Base-by-base conservation (phyloP, 139 green algal genomes). In the Chlorella sp. region DNA sequence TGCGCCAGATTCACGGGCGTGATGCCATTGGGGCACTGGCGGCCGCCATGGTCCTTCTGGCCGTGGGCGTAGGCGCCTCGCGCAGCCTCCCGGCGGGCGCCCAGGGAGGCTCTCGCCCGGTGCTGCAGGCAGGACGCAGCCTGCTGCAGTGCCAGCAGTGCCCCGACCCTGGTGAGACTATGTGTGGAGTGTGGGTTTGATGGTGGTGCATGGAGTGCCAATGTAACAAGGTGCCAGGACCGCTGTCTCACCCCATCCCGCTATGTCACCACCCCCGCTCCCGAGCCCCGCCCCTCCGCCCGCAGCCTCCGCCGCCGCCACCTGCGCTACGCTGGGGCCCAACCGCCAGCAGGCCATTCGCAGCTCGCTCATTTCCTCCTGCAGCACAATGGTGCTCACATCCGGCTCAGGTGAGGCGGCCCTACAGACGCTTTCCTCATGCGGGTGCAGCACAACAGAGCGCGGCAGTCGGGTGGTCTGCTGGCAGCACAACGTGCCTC, bases 91-190 rank as follows among this genome's bases (percentile, higher is more conserved):
- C 75, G 34, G 34, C 75, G 16, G 75, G 0, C 18, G n/a, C 9
- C n/a, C n/a, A n/a, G n/a, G n/a, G n/a, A n/a, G n/a, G n/a, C n/a
- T n/a, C n/a, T n/a, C n/a, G n/a, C n/a, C n/a, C n/a, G n/a, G n/a
- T n/a, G n/a, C n/a, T n/a, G n/a, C n/a, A 34, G 75, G 75, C 75
- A 3, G 34, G 71, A 14, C 71, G 71, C 71, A 34, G 75, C 34
- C 34, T 48, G 75, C 75, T 81, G 75, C 75, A 81, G 75, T 81
- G 75, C 34, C n/a, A 34, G 34, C 75, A 53, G 36, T 81, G 75
- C 75, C 36, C 36, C 7, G 75, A 81, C 75, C 30, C 75, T 30
- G n/a, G 75, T 48, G 34, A 81, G 75, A n/a, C n/a, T 71, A 14
- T 28, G 21, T 5, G 11, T 71, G 64, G 19, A 26, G 2, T 26